Evolutionary conservation across 345 rosid genomes (phyloP).

Genomic region (Acer yangbiense): DNA sequence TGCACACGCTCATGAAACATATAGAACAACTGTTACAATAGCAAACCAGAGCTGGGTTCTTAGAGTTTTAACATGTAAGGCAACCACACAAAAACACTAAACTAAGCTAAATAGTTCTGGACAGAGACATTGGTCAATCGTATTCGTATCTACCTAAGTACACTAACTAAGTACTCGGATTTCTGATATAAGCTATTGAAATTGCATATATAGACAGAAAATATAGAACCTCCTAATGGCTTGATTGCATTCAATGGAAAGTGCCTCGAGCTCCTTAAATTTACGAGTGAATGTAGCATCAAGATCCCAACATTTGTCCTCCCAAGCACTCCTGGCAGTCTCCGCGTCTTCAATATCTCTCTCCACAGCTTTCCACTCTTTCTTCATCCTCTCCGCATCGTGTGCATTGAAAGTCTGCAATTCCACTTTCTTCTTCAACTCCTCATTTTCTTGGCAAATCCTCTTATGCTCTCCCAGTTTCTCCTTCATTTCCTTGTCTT

Average conservation of each 20-base stretch:
- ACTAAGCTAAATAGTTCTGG: too few relatives aligned
- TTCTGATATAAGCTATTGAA: too few relatives aligned
- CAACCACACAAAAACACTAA: too few relatives aligned
- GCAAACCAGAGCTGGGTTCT: not conserved
- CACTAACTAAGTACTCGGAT: too few relatives aligned
- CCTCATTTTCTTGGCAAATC: constrained; percentile 69
- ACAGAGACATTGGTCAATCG: too few relatives aligned
- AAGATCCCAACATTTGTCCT: constrained; percentile 67
- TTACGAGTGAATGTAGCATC: constrained; percentile 45
- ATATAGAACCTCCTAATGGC: constrained; percentile 56
- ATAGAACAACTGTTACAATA: not conserved
- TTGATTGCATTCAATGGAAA: constrained; percentile 78
- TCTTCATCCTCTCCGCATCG: constrained; percentile 92
- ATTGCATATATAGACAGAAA: not conserved
- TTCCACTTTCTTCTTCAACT: constrained; percentile 66
- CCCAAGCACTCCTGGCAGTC: constrained; percentile 62
- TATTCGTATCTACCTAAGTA: too few relatives aligned
- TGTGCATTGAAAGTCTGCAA: constrained; percentile 68
- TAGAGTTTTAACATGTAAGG: not conserved
- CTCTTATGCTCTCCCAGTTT: constrained; percentile 64
- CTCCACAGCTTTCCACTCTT: constrained; percentile 84
- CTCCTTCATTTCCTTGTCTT: constrained; percentile 46
- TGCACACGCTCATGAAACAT: not conserved
- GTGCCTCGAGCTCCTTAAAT: constrained; percentile 67
- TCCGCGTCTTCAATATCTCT: constrained; percentile 74